phyloP scores from a whole-genome alignment of 495 filamentous ascomycete genomes.

The Penicillium cinerascens region DNA sequence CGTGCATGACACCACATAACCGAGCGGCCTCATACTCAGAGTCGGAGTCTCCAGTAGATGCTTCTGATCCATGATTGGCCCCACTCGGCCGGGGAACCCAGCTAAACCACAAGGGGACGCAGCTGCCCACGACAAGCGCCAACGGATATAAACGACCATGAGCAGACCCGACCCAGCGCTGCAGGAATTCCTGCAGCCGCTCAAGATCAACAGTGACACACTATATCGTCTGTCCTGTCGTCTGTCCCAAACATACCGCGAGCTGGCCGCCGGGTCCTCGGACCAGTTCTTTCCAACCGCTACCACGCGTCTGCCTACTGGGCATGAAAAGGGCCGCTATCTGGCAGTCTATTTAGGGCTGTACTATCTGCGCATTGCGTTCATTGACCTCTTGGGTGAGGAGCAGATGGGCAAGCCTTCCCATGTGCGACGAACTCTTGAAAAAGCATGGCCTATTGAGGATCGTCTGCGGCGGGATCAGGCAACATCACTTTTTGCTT shows the following conservation, averaged over 20 bases:
- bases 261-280: slow-evolving; percentile 56
- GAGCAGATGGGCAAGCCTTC: slow-evolving; percentile 23
- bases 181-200: slow-evolving; percentile 21
- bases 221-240: slow-evolving; percentile 53
- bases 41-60: too few species aligned
- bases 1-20: too few species aligned
- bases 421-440: slow-evolving; percentile 53
- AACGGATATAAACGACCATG: slow-evolving; percentile 5
- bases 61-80: too few species aligned
- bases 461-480: slow-evolving; percentile 67
- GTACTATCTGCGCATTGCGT: slow-evolving; percentile 69
- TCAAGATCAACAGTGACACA: slow-evolving; percentile 24
- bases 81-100: neutral
- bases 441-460: slow-evolving; percentile 69
- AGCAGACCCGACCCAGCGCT: slow-evolving; percentile 11
- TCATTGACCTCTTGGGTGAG: slow-evolving; percentile 60
- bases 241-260: slow-evolving; percentile 52
- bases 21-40: too few species aligned
- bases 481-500: slow-evolving; percentile 64
- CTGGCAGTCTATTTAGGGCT: slow-evolving; percentile 72
- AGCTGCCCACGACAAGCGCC: neutral
- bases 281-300: slow-evolving; percentile 72
- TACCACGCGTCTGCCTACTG: slow-evolving; percentile 61
- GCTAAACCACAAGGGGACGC: neutral
- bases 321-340: slow-evolving; percentile 58